Base-by-base conservation (phyloP, 2,329 filamentous ascomycete species). In the Aureobasidium pullulans region DNA sequence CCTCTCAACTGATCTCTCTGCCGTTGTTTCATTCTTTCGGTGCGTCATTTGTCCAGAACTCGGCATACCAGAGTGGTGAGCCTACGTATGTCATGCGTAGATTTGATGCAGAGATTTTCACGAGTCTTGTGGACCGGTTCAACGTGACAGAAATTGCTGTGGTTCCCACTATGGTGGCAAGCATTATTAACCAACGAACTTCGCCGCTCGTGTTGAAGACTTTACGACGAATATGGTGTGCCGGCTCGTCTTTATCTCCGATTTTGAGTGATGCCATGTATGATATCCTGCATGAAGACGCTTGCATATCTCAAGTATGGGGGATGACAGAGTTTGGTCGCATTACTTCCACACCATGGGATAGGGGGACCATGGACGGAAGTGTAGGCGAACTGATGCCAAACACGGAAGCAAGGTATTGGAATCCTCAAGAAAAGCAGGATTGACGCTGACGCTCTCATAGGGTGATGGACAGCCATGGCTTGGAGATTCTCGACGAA, bases 321-420 rank as follows among this genome's bases (percentile, higher is more conserved):
- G 81, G 81, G 1, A 81, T 82, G 76, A 82, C 80, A 0, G 81
- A 83, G 62, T 66, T 67, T 6, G 67, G 73, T 68, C 64, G 80
- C 79, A 58, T 73, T 69, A 64, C 72, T 63, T 70, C 68, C 1
- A 75, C 77, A 64, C 73, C 76, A 54, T 72, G 71, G 57, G 60
- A 62, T 5, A 69, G 76, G 53, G 67, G 69, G 13, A 76, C 78
- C 44, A 64, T 68, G 13, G 73, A 74, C 4, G 78, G 73, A 23
- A 79, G 78, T 46, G 76, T 83, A 11, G 80, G 6, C 67, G 72
- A 2, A 66, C 74, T 9, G 60, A 79, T 15, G 67, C 75, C 1
- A 76, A 75, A 34, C 65, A 66, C 29, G 66, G 75, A 44, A 65
- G 44, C 44, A 13, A 48, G 44, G 44, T 13, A 19, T 32, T 15